phyloP scores from a whole-genome alignment of 1,139 yeast genomes.

The Geotrichum fermentans region DNA sequence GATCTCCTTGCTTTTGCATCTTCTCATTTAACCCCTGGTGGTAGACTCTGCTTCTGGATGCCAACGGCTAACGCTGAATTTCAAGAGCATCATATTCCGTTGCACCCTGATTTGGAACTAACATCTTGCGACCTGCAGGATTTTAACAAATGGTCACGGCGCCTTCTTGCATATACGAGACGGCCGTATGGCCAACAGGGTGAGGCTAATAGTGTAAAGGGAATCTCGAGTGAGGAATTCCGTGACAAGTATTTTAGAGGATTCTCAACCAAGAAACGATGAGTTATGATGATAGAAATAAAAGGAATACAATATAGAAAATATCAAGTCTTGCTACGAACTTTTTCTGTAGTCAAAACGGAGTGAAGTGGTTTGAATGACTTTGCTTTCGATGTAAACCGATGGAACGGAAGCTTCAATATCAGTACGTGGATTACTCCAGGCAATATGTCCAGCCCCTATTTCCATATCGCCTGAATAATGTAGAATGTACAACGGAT shows the following conservation, averaged over 20 bases:
- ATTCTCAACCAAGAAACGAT: constrained; percentile 39
- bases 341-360: neutral
- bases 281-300: neutral
- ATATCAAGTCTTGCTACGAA: neutral
- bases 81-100: constrained; percentile 65
- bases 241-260: constrained; percentile 77
- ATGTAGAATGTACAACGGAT: no score
- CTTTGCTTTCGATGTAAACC: neutral
- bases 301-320: neutral
- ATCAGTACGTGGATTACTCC: no score
- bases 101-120: constrained; percentile 67
- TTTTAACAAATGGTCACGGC: constrained; percentile 88
- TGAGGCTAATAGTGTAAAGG: constrained; percentile 44
- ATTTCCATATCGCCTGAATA: no score
- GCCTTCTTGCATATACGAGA: constrained; percentile 74
- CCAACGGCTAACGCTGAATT: constrained; percentile 92
- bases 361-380: neutral
- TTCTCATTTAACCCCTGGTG: constrained; percentile 61
- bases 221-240: constrained; percentile 49
- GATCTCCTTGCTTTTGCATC: constrained; percentile 75
- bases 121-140: constrained; percentile 76
- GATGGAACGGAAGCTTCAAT: no score
- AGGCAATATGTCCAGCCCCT: no score
- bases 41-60: constrained; percentile 94
- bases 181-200: constrained; percentile 59